A percentile compares a stretch with the other conserved stretches of the same genome.
phyloP scores from a whole-genome alignment of 176 grass and related monocot genomes.

The Cenchrus americanus region DNA sequence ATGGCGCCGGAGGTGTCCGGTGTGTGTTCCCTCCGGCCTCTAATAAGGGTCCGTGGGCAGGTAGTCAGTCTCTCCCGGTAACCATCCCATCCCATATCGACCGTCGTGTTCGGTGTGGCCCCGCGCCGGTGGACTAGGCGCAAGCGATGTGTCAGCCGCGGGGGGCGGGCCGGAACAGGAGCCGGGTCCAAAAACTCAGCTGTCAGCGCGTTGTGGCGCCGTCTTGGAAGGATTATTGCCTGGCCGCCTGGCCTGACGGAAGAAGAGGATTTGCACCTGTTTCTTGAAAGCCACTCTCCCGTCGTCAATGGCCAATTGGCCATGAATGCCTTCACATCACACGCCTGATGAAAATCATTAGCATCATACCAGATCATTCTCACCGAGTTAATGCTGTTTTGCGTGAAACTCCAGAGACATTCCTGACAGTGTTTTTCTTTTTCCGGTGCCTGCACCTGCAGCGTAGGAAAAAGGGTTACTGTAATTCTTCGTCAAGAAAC shows the following conservation, averaged over 20 bases:
- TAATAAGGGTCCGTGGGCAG: too few relatives aligned
- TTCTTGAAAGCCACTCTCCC: not conserved
- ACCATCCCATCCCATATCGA: too few relatives aligned
- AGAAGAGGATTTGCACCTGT: not conserved
- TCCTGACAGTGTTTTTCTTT: not conserved
- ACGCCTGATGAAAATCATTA: not conserved
- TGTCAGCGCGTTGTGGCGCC: conserved; percentile 30
- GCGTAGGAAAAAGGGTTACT: not conserved
- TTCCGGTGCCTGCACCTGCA: not conserved
- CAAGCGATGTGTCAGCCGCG: not conserved
- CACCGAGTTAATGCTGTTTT: not conserved
- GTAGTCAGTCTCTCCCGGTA: too few relatives aligned
- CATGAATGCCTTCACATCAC: not conserved
- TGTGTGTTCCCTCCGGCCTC: too few relatives aligned
- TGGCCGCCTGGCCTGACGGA: not conserved
- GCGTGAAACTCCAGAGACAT: not conserved
- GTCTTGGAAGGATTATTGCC: conserved; percentile 9
- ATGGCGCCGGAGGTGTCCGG: too few relatives aligned
- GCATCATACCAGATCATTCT: not conserved
- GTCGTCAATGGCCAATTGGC: too few relatives aligned
- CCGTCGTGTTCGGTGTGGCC: too few relatives aligned
- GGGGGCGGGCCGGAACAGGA: not conserved
- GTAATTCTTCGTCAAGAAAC: not conserved
- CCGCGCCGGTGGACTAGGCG: not conserved
- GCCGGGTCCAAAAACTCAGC: conserved; percentile 22